Conservation (phyloP, 345 rosid genomes). For the Xanthoceras sorbifolium region DNA sequence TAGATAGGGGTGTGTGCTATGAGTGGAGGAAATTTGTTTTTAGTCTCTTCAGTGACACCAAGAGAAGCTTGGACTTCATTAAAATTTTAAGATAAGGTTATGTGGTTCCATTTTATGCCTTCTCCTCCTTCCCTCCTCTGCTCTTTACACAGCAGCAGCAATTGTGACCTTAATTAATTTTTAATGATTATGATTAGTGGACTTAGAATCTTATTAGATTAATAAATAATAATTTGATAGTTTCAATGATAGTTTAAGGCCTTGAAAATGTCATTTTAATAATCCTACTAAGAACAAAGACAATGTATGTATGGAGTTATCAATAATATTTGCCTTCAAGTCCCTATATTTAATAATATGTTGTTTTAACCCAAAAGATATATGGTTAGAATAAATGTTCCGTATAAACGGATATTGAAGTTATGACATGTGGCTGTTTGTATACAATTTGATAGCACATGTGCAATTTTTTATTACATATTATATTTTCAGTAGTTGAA, state of each 20-base stretch:
- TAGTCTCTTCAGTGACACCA: conserved; percentile 41
- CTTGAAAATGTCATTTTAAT: not conserved
- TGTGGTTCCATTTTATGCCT: not conserved
- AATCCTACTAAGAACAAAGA: not conserved
- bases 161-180: not conserved
- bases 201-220: not conserved
- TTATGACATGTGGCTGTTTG: no score
- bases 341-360: not conserved
- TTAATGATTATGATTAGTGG: not conserved
- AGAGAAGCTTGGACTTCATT: conserved; percentile 37
- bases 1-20: conserved; percentile 78
- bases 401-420: no score
- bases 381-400: no score
- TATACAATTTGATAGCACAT: no score
- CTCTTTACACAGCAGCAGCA: not conserved
- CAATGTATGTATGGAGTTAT: not conserved
- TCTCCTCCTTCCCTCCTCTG: not conserved
- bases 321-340: conserved; percentile 6
- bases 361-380: not conserved
- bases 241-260: not conserved
- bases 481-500: no score
- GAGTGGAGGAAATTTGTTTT: conserved; percentile 62
- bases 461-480: no score
- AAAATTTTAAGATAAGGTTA: conserved; percentile 35
- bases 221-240: not conserved